Evolutionary conservation across 2,329 filamentous ascomycete genomes (phyloP).

Genomic region (Sporothrix luriei): DNA sequence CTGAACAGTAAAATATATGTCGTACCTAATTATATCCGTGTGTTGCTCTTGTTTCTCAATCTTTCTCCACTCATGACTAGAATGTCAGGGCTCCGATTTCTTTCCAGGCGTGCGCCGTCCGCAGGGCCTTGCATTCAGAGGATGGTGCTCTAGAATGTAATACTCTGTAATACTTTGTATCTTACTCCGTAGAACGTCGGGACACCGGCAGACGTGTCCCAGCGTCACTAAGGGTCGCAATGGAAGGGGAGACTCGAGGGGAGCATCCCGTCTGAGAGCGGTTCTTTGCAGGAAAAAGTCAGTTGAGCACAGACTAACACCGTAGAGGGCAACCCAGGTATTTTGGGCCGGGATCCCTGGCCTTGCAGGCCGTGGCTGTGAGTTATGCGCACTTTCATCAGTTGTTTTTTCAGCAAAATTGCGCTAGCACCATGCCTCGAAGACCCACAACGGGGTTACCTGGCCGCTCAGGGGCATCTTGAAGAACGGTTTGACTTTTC

Average conservation of each 20-base stretch:
- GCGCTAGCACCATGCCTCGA: background rate
- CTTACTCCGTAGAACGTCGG: background rate
- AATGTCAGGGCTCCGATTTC: background rate
- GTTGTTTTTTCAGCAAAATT: background rate
- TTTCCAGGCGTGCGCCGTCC: background rate
- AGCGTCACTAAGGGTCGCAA: background rate
- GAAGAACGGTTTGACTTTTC: background rate
- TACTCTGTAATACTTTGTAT: too few relatives aligned
- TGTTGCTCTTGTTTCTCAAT: too few relatives aligned
- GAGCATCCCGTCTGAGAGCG: background rate
- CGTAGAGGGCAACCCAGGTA: constrained; percentile 3
- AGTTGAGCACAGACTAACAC: background rate
- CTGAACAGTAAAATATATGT: too few relatives aligned
- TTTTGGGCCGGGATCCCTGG: constrained; percentile 27
- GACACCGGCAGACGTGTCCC: background rate
- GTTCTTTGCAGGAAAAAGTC: constrained; percentile 8
- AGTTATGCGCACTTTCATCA: too few relatives aligned
- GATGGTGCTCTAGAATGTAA: too few relatives aligned
- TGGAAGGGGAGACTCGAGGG: background rate
- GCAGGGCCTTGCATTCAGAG: too few relatives aligned
- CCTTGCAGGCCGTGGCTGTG: constrained; percentile 12
- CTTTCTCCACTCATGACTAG: too few relatives aligned
- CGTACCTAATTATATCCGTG: too few relatives aligned
- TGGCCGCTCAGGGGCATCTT: background rate
- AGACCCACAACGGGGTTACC: background rate